phyloP scores from a whole-genome alignment of 2,329 filamentous ascomycete genomes.

The Scopulariopsis brevicaulis region DNA sequence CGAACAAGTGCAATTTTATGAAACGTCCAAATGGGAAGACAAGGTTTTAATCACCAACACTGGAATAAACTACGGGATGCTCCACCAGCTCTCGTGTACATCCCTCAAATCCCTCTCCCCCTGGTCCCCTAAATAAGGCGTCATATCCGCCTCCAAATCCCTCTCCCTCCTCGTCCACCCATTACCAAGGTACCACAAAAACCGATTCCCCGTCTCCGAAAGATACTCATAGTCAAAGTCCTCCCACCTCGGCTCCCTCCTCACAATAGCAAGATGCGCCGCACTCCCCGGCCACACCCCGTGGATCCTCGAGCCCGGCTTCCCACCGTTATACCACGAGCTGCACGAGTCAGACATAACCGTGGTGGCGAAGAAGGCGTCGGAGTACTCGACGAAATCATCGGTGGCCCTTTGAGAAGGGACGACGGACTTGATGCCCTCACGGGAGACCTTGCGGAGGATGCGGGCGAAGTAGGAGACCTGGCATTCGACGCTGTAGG shows the following conservation, averaged over 20 bases:
- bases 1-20: background rate
- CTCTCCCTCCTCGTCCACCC: constrained; percentile 52
- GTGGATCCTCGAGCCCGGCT: constrained; percentile 50
- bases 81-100: constrained; percentile 59
- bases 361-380: constrained; percentile 42
- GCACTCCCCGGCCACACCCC: constrained; percentile 62
- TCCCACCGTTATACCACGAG: constrained; percentile 61
- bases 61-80: background rate
- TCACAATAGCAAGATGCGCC: constrained; percentile 45
- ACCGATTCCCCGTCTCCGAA: constrained; percentile 31
- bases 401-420: constrained; percentile 49
- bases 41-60: background rate
- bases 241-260: constrained; percentile 42
- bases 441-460: constrained; percentile 52
- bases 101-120: constrained; percentile 47
- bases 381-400: constrained; percentile 49
- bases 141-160: constrained; percentile 45
- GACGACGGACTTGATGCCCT: constrained; percentile 52
- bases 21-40: background rate
- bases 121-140: constrained; percentile 47
- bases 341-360: constrained; percentile 52
- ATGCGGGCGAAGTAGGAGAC: constrained; percentile 55
- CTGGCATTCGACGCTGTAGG: constrained; percentile 55
- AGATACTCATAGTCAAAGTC: constrained; percentile 41
- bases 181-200: constrained; percentile 55